Evolutionary conservation across 1,284 basidiomycete genomes (phyloP).

Genomic region (Ceratobasidium sp.): DNA sequence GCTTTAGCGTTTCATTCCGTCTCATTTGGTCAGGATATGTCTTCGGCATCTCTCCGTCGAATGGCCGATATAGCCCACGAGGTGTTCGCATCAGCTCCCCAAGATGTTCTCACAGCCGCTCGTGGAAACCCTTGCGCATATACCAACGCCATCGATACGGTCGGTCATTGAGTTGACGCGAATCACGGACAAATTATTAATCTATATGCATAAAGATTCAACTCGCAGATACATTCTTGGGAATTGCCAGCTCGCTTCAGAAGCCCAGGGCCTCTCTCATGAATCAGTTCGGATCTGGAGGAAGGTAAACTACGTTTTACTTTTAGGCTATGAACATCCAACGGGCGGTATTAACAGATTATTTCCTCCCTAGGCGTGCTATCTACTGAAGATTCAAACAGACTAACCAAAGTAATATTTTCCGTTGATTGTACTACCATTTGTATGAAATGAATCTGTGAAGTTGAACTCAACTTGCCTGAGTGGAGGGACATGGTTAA

Average conservation of each 20-base stretch:
- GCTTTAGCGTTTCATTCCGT: constrained; percentile 65
- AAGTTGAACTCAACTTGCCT: no score
- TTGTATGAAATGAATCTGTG: no score
- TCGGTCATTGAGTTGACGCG: constrained; percentile 50
- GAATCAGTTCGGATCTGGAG: background rate
- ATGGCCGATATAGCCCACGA: constrained; percentile 63
- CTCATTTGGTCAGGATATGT: constrained; percentile 58
- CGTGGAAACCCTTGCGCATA: constrained; percentile 58
- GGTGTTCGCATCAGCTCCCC: constrained; percentile 57
- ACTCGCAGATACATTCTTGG: constrained; percentile 66
- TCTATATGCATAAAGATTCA: constrained; percentile 53
- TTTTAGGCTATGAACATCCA: no score
- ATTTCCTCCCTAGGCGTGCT: background rate
- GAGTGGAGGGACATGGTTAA: no score
- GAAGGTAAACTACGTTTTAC: constrained; percentile 1
- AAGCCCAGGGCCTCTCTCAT: constrained; percentile 60
- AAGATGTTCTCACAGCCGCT: constrained; percentile 54
- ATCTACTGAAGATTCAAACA: background rate
- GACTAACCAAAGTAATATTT: no score
- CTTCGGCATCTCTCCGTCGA: constrained; percentile 52
- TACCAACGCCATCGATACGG: constrained; percentile 61
- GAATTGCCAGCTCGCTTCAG: constrained; percentile 63
- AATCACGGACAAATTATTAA: background rate
- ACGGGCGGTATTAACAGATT: no score
- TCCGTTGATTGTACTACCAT: no score